phyloP scores from a whole-genome alignment of 768 basidiomycete species.

The Pholiota microspora region DNA sequence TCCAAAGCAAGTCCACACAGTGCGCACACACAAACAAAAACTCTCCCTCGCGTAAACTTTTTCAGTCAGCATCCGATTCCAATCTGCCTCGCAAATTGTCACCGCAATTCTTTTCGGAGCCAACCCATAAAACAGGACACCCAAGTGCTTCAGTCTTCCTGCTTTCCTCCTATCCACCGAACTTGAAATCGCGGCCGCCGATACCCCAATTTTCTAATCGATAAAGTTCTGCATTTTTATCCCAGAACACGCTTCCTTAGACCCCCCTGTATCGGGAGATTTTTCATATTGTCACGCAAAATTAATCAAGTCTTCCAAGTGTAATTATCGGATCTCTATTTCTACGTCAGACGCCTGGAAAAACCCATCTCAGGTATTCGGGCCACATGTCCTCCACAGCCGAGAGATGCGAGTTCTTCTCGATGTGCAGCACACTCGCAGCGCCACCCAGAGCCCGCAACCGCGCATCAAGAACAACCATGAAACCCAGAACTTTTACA shows the following conservation, averaged over 20 bases:
- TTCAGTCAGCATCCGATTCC: conserved; percentile 8
- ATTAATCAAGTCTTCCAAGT: too few species aligned
- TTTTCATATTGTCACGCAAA: background rate
- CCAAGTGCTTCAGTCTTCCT: too few species aligned
- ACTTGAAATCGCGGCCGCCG: too few species aligned
- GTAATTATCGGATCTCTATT: background rate
- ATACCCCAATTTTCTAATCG: too few species aligned
- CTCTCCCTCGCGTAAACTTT: background rate
- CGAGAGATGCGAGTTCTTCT: background rate
- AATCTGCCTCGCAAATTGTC: too few species aligned
- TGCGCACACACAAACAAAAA: conserved; percentile 47
- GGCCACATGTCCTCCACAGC: background rate
- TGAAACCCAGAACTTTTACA: conserved; percentile 1
- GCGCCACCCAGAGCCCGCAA: background rate
- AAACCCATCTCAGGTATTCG: conserved; percentile 1
- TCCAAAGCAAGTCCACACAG: conserved; percentile 45
- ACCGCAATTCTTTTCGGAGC: too few species aligned
- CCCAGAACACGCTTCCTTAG: too few species aligned
- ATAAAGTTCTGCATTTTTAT: too few species aligned
- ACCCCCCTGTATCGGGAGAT: background rate
- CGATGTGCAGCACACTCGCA: background rate
- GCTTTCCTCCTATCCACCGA: too few species aligned
- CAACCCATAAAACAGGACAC: too few species aligned
- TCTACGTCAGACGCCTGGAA: background rate
- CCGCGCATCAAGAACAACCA: background rate